Evolutionary conservation across 495 filamentous ascomycete genomes (phyloP).

Genomic region (Acidomyces sp.): DNA sequence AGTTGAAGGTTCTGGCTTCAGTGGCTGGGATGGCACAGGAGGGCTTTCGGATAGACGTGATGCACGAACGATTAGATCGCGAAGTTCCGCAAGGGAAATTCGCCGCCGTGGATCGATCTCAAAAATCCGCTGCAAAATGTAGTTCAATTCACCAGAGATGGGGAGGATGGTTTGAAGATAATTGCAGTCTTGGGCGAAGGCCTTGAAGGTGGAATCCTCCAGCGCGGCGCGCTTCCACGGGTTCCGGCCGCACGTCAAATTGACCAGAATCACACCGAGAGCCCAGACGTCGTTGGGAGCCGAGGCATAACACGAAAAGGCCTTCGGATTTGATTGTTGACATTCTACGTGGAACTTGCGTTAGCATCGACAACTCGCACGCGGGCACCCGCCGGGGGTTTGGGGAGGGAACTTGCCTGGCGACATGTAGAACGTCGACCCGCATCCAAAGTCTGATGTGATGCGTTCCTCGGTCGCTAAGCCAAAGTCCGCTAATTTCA

Average conservation of each 20-base stretch:
- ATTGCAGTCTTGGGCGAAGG: slow-evolving; percentile 69
- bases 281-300: slow-evolving; percentile 97
- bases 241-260: slow-evolving; percentile 94
- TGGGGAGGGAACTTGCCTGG: slow-evolving; percentile 55
- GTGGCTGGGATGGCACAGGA: slow-evolving; percentile 19
- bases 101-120: slow-evolving; percentile 74
- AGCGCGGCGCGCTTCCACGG: slow-evolving; percentile 92
- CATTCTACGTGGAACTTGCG: slow-evolving; percentile 57
- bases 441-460: slow-evolving; percentile 93
- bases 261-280: slow-evolving; percentile 91
- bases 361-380: not conserved
- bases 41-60: slow-evolving; percentile 48
- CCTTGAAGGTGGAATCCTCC: slow-evolving; percentile 91
- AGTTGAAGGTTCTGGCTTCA: slow-evolving; percentile 11
- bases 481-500: slow-evolving; percentile 96
- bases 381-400: not conserved
- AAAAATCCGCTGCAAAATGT: slow-evolving; percentile 79
- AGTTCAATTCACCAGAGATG: slow-evolving; percentile 77
- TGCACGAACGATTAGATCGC: slow-evolving; percentile 63
- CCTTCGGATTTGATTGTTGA: slow-evolving; percentile 69
- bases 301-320: slow-evolving; percentile 71
- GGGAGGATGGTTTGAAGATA: slow-evolving; percentile 92
- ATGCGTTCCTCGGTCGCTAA: slow-evolving; percentile 71
- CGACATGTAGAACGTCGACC: slow-evolving; percentile 98
- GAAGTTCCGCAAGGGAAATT: slow-evolving; percentile 73